Percentiles rank a stretch among this genome's conserved stretches.
phyloP scores from a whole-genome alignment of 2,329 filamentous ascomycete genomes.

The Microdochium bolleyi region DNA sequence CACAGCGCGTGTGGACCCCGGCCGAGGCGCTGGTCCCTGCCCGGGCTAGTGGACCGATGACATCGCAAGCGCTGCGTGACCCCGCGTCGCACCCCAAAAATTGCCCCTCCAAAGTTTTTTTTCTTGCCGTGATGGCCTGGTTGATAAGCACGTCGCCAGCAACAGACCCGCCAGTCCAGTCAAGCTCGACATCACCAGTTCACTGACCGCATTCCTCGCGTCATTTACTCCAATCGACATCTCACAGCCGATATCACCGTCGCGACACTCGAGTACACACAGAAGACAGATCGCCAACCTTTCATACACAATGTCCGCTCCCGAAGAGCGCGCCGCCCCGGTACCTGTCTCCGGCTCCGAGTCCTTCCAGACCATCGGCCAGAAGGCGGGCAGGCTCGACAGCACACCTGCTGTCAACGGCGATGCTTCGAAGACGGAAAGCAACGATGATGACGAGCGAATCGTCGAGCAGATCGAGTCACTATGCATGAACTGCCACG shows the following conservation, averaged over 20 bases:
- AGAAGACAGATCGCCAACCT: not conserved
- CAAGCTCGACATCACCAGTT: not conserved
- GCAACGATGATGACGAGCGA: slow-evolving; percentile 37
- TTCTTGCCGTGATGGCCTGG: slow-evolving; percentile 1
- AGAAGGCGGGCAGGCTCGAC: slow-evolving; percentile 47
- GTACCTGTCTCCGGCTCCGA: slow-evolving; percentile 32
- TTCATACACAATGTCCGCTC: slow-evolving; percentile 30
- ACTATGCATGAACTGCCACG: slow-evolving; percentile 78
- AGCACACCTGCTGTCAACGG: slow-evolving; percentile 18
- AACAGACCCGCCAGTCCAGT: not conserved
- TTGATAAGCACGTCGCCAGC: not conserved
- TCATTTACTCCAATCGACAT: not conserved
- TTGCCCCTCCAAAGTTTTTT: slow-evolving; percentile 30
- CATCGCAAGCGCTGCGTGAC: slow-evolving; percentile 14
- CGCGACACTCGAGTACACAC: too few species aligned
- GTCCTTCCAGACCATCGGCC: slow-evolving; percentile 56
- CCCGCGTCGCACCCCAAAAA: slow-evolving; percentile 24
- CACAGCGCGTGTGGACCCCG: not conserved
- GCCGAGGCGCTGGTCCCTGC: not conserved
- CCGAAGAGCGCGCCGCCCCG: slow-evolving; percentile 25
- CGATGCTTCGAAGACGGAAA: slow-evolving; percentile 13
- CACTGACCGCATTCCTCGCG: not conserved
- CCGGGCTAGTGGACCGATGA: slow-evolving; percentile 12
- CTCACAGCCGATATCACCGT: too few species aligned
- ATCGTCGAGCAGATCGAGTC: slow-evolving; percentile 66